A percentile compares a stretch with the other conserved stretches of the same genome.
Conservation (phyloP, 192 early-diverging fungal genomes). For the Podila epicladia region DNA sequence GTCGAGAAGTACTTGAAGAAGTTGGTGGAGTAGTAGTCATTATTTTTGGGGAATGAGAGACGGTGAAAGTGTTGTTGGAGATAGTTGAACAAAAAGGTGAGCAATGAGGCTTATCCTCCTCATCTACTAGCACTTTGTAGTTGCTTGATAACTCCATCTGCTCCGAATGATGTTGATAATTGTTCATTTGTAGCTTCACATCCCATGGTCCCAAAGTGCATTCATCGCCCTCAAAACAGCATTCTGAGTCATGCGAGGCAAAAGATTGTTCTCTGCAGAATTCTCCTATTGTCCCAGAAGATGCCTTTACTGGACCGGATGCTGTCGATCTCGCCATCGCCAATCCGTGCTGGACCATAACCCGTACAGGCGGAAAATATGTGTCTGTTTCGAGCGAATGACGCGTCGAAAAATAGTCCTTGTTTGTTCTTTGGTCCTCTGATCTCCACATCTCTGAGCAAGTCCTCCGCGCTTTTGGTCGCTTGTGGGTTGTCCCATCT, state of each 20-base stretch:
- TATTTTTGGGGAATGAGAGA: background rate
- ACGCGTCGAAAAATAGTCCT: no score
- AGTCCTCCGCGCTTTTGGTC: no score
- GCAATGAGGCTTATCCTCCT: background rate
- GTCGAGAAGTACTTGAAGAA: background rate
- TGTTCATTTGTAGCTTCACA: background rate
- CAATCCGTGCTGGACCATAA: no score
- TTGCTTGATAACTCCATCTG: background rate
- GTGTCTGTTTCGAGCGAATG: no score
- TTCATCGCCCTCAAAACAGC: background rate
- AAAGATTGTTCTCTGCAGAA: no score
- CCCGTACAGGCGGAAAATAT: no score
- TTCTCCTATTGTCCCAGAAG: no score
- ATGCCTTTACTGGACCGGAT: no score
- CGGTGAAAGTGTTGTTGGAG: background rate
- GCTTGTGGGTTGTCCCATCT: background rate
- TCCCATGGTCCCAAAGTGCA: background rate
- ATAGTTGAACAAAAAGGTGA: background rate
- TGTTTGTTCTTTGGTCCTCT: no score
- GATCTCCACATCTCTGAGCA: no score
- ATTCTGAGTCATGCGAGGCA: background rate
- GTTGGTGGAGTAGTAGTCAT: background rate
- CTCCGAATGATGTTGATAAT: background rate
- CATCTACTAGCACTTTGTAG: no score
- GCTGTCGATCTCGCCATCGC: no score